phyloP scores from a whole-genome alignment of 768 basidiomycete species.

The Boletus reticulatus region DNA sequence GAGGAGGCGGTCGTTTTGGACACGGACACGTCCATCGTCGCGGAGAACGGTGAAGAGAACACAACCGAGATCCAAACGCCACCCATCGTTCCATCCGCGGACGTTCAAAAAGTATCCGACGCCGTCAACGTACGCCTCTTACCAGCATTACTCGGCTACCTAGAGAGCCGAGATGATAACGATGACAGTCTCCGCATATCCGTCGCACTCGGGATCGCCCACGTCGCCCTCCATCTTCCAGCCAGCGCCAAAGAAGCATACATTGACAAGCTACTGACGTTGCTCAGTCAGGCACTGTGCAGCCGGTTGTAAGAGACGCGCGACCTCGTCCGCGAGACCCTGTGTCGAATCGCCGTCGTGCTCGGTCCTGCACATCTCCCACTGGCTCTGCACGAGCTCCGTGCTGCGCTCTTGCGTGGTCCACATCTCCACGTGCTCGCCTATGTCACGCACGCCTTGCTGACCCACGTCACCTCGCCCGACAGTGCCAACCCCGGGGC shows the following conservation, averaged over 20 bases:
- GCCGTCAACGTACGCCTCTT: no score
- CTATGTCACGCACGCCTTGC: conserved; percentile 74
- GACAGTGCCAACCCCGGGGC: conserved; percentile 30
- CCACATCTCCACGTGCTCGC: conserved; percentile 94
- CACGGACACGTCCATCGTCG: conserved; percentile 27
- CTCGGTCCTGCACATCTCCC: conserved; percentile 77
- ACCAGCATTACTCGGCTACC: conserved; percentile 70
- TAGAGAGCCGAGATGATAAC: conserved; percentile 79
- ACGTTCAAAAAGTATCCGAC: conserved; percentile 56
- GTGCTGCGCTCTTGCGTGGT: conserved; percentile 82
- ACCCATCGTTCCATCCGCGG: conserved; percentile 2
- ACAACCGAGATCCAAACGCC: conserved; percentile 4
- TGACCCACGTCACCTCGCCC: conserved; percentile 73
- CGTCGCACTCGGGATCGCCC: conserved; percentile 81
- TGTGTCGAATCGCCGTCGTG: conserved; percentile 72
- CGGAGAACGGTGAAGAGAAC: conserved; percentile 31
- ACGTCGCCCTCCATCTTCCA: conserved; percentile 81
- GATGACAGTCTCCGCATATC: conserved; percentile 89
- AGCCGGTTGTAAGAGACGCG: conserved; percentile 92
- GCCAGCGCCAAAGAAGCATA: conserved; percentile 59
- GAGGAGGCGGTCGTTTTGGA: conserved; percentile 49
- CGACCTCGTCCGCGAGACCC: conserved; percentile 78
- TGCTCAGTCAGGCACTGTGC: conserved; percentile 86
- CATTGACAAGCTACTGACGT: conserved; percentile 73
- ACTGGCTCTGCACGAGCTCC: conserved; percentile 72